Evolutionary conservation across 1,284 basidiomycete genomes (phyloP).

Genomic region (Cryptococcus sp.): DNA sequence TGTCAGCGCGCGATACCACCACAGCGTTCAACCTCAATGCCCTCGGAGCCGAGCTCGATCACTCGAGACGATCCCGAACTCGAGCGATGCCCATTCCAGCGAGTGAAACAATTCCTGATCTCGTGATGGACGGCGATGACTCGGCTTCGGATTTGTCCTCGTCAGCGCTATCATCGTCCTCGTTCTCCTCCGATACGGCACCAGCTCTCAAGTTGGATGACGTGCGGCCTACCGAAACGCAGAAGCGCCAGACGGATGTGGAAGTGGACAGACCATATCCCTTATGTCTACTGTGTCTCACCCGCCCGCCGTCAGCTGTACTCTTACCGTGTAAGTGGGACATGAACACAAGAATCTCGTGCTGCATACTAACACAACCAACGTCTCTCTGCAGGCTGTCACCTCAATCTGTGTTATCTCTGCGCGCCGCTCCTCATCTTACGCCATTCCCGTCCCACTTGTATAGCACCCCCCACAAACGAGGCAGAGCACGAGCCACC

Average conservation of each 20-base stretch:
- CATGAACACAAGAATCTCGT: background rate
- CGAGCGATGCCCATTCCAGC: background rate
- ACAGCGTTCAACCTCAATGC: slow-evolving; percentile 17
- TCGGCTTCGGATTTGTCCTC: no score
- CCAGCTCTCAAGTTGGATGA: no score
- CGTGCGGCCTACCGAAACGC: no score
- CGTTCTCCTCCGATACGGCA: no score
- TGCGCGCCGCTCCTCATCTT: slow-evolving; percentile 40
- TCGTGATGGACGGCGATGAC: no score
- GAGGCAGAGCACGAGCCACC: background rate
- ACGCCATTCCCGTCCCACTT: slow-evolving; percentile 2
- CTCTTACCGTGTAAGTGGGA: slow-evolving; percentile 38
- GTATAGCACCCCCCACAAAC: slow-evolving; percentile 2
- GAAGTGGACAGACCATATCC: slow-evolving; percentile 26
- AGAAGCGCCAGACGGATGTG: no score
- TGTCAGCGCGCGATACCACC: background rate
- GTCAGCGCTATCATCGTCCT: no score
- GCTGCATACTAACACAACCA: slow-evolving; percentile 1
- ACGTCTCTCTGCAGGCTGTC: slow-evolving; percentile 29
- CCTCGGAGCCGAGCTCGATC: slow-evolving; percentile 20
- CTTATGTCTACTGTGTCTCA: slow-evolving; percentile 39
- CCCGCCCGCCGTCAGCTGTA: slow-evolving; percentile 37
- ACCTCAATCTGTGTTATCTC: slow-evolving; percentile 44
- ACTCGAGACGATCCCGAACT: slow-evolving; percentile 14
- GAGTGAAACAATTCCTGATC: background rate